These are phyloP conservation scores for Chaetoscypha palmicola DNA, from an alignment of 2,329 filamentous ascomycete species.

Conservation along the genomic window DNA sequence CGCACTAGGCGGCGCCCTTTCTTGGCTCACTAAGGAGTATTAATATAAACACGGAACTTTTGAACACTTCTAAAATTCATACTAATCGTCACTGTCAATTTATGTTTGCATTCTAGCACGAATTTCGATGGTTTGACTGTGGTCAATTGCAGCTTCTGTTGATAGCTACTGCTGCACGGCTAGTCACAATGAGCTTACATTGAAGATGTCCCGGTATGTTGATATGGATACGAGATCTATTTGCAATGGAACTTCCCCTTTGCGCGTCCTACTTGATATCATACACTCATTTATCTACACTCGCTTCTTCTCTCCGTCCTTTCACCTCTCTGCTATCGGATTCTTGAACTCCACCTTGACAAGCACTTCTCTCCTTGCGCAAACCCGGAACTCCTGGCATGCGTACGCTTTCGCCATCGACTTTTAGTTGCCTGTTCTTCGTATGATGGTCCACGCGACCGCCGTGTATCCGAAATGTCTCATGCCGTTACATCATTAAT, in stretches of 20 bases:
- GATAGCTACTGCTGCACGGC: too few species aligned
- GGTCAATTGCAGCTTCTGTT: background rate
- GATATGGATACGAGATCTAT: too few species aligned
- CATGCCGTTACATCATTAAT: constrained; percentile 1
- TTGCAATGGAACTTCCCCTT: too few species aligned
- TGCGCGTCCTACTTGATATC: too few species aligned
- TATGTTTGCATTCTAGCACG: background rate
- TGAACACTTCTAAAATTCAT: too few species aligned
- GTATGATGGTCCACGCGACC: background rate
- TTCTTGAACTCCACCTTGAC: background rate
- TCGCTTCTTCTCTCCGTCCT: too few species aligned
- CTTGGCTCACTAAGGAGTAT: too few species aligned
- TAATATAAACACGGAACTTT: too few species aligned
- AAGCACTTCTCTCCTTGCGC: background rate
- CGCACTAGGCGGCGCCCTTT: background rate
- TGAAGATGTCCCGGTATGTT: too few species aligned
- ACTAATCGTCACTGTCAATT: background rate
- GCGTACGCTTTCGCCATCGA: background rate
- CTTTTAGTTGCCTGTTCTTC: background rate
- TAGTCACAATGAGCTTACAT: too few species aligned
- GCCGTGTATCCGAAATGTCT: background rate
- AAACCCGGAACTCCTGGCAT: background rate
- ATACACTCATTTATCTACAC: too few species aligned
- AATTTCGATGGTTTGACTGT: background rate
- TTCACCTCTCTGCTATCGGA: background rate